A percentile compares a stretch with the other conserved stretches of the same genome.
Evolutionary conservation across 192 early-diverging fungal genomes (phyloP).

Genomic region (Hyaloraphidium curvatum): DNA sequence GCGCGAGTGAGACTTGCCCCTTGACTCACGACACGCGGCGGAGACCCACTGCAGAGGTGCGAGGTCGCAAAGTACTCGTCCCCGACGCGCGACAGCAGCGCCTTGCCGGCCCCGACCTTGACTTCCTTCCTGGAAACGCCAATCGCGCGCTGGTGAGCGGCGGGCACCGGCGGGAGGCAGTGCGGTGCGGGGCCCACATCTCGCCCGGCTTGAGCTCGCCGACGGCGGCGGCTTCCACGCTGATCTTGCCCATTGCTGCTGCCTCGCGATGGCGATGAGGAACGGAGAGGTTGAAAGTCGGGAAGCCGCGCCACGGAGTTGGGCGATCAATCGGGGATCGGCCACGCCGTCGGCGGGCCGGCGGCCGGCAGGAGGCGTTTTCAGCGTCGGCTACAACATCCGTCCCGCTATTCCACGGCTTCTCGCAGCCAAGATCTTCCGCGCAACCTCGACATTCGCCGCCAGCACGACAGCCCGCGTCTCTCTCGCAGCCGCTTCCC

Average conservation of each 20-base stretch:
- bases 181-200: background rate
- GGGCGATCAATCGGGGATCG: too few species aligned
- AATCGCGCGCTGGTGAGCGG: background rate
- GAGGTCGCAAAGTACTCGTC: background rate
- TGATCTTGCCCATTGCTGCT: background rate
- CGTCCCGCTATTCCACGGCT: too few species aligned
- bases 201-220: background rate
- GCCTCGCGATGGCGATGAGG: too few species aligned
- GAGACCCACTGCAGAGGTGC: background rate
- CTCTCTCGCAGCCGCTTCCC: too few species aligned
- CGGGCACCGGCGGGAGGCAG: background rate
- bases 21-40: background rate
- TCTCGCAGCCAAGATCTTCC: too few species aligned
- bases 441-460: too few species aligned
- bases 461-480: too few species aligned
- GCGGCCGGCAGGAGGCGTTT: too few species aligned
- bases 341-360: too few species aligned
- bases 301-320: too few species aligned
- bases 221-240: background rate
- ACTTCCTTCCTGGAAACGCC: background rate
- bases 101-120: background rate
- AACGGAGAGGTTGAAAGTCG: too few species aligned
- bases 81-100: background rate
- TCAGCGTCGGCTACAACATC: too few species aligned
- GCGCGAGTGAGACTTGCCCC: background rate